Percentiles rank a stretch among this genome's conserved stretches.
These are phyloP conservation scores for Phyllosticta citribraziliensis DNA, from an alignment of 2,329 filamentous ascomycete genomes.

Conservation along the genomic window DNA sequence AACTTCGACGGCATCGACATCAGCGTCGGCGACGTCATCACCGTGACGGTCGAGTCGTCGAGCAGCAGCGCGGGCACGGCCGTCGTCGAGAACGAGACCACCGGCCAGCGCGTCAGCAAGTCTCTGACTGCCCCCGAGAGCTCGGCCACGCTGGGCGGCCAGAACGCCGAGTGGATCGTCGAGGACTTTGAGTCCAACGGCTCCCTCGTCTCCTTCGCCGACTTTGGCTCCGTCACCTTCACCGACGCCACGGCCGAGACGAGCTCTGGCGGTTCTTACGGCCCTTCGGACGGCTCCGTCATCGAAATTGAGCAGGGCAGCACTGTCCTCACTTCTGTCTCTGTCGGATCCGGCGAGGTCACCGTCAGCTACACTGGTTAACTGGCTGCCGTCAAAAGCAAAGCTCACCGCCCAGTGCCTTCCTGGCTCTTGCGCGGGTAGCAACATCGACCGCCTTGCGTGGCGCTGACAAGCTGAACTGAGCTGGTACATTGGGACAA, in stretches of 20 bases:
- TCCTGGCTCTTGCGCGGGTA: too few species aligned
- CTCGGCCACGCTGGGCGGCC: constrained; percentile 2
- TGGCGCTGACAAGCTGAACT: neutral
- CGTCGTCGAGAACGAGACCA: constrained; percentile 43
- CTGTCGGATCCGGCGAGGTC: neutral
- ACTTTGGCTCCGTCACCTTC: constrained; percentile 10
- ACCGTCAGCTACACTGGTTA: constrained; percentile 6
- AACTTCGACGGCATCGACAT: constrained; percentile 38
- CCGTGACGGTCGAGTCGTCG: constrained; percentile 27
- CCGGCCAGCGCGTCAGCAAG: constrained; percentile 43
- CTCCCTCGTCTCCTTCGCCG: constrained; percentile 1
- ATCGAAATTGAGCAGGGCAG: constrained; percentile 38
- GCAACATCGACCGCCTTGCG: too few species aligned
- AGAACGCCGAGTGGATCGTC: constrained; percentile 12
- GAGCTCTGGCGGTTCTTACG: constrained; percentile 14
- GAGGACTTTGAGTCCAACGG: constrained; percentile 6
- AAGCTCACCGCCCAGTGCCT: too few species aligned
- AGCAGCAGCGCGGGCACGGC: constrained; percentile 36
- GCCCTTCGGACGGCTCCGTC: constrained; percentile 31
- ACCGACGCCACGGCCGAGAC: constrained; percentile 2
- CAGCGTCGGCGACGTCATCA: constrained; percentile 34
- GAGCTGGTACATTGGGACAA: neutral
- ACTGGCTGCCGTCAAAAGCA: neutral
- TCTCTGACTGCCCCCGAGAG: constrained; percentile 28
- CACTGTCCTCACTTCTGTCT: constrained; percentile 9